Percentiles rank a stretch among this genome's conserved stretches.
These are phyloP conservation scores for Globisporangium heterothallicum DNA, from an alignment of 352 stramenopile species.

Conservation along the genomic window DNA sequence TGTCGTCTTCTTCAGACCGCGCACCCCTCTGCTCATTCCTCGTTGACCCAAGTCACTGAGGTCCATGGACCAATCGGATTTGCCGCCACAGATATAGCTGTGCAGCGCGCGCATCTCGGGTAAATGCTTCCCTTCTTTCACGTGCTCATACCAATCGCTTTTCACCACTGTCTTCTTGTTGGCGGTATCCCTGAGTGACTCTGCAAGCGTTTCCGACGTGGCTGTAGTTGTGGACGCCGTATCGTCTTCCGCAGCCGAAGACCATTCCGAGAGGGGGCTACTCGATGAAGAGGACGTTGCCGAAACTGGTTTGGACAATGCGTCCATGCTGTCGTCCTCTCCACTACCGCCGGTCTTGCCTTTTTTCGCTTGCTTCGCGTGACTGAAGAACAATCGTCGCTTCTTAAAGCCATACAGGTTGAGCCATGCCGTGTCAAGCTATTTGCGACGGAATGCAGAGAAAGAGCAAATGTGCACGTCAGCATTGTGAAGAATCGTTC, in stretches of 20 bases:
- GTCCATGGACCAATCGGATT: conserved; percentile 48
- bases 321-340: not conserved
- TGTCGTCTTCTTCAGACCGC: not conserved
- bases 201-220: too few species aligned
- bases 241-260: conserved; percentile 39
- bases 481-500: not conserved
- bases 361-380: conserved; percentile 14
- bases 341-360: not conserved
- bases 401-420: conserved; percentile 55
- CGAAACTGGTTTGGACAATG: conserved; percentile 1
- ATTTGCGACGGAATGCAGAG: conserved; percentile 2
- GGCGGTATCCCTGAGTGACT: conserved; percentile 14
- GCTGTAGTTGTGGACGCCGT: conserved; percentile 10
- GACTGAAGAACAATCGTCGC: conserved; percentile 60
- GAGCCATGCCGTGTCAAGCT: conserved; percentile 65
- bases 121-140: conserved; percentile 44
- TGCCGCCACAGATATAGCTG: conserved; percentile 66
- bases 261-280: conserved; percentile 50
- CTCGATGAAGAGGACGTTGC: conserved; percentile 21
- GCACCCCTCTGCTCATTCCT: conserved; percentile 12
- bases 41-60: conserved; percentile 13
- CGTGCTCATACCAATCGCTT: conserved; percentile 46
- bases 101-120: conserved; percentile 39
- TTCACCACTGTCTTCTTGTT: conserved; percentile 15
- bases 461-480: not conserved